Conservation (phyloP, 176 grass and related monocot species). For the Aechmea fasciata region DNA sequence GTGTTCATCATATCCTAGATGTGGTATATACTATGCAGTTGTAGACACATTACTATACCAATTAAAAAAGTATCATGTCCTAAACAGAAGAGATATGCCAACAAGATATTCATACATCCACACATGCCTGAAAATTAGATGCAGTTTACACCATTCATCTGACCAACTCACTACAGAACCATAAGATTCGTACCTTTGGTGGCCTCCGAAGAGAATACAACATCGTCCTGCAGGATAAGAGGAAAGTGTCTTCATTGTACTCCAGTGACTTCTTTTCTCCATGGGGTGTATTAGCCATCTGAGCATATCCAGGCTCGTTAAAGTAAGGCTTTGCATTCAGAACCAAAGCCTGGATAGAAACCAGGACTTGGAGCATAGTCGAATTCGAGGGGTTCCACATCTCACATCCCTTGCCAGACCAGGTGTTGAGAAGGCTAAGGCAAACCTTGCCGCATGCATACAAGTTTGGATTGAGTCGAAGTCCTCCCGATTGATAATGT, state of each 20-base stretch:
- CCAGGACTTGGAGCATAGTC: slow-evolving; percentile 62
- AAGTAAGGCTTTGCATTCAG: slow-evolving; percentile 76
- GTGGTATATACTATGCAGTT: too few relatives aligned
- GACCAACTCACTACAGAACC: background rate
- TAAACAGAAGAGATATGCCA: too few relatives aligned
- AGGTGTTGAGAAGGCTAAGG: slow-evolving; percentile 82
- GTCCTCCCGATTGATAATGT: slow-evolving; percentile 64
- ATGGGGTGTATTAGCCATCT: slow-evolving; percentile 26
- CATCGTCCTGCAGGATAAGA: slow-evolving; percentile 75
- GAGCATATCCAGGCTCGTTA: slow-evolving; percentile 53
- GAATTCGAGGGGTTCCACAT: slow-evolving; percentile 52
- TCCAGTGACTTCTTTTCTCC: slow-evolving; percentile 45
- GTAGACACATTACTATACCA: too few relatives aligned
- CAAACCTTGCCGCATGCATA: slow-evolving; percentile 64
- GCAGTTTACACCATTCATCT: background rate
- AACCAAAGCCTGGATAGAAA: slow-evolving; percentile 74
- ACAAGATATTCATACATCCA: too few relatives aligned
- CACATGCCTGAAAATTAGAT: too few relatives aligned
- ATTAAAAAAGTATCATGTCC: too few relatives aligned
- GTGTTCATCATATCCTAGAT: too few relatives aligned
- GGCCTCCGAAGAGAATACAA: slow-evolving; percentile 47
- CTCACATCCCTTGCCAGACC: slow-evolving; percentile 52
- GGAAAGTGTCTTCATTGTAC: slow-evolving; percentile 59
- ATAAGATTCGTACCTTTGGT: slow-evolving; percentile 47
- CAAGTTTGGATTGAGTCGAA: slow-evolving; percentile 80